Evolutionary conservation across 768 basidiomycete genomes (phyloP), one percentile per base, ranked within the genome.

Genomic region (Amanita fuliginea): DNA sequence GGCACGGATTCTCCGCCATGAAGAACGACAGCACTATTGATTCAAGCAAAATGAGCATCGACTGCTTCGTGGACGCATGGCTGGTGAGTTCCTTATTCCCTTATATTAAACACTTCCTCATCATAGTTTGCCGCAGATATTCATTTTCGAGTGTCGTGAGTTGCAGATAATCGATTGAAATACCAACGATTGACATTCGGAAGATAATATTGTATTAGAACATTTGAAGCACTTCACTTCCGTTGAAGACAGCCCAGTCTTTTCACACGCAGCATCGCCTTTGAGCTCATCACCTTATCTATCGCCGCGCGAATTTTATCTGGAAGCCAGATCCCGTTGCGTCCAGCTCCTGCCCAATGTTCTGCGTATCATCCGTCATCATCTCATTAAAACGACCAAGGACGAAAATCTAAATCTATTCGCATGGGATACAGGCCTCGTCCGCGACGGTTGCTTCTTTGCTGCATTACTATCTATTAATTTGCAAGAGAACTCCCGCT

Each of bases 371-470:
- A 61, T 83, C 28, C 74, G 75, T 53, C 64, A 65, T 5, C 76
- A 81, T 55, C 59, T 78, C 4, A 64, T 70, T 3, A 57, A 41
- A 41, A 24, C 4, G 18, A 37, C 56, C 46, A 62, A 62, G 18
- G 57, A 56, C 34, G 54, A 51, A 14, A 61, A 64, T 34, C 56
- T 63, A 18, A 71, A 71, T 10, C 77, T 95, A 56, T 91, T 96
- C 60, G 74, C 74, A 56, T 94, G 84, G 73, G 93, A 97, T 60
- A 78, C 90, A 1, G 83, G 85, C 16, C 73, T 94, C 3, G 80
- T 93, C 47, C 78, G 87, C 16, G 92, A 95, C 57, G 93, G 93
- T 3, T 89, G 85, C 58, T 95, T 85, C 72, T 94, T 85, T 57
- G 87, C 88, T 3, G 90, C 81, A 2, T 77, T 84, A 53, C 67